Evolutionary conservation across 805 yeast species (phyloP), one percentile per base, ranked within the genome.

Genomic region (Yamadazyma sp.): DNA sequence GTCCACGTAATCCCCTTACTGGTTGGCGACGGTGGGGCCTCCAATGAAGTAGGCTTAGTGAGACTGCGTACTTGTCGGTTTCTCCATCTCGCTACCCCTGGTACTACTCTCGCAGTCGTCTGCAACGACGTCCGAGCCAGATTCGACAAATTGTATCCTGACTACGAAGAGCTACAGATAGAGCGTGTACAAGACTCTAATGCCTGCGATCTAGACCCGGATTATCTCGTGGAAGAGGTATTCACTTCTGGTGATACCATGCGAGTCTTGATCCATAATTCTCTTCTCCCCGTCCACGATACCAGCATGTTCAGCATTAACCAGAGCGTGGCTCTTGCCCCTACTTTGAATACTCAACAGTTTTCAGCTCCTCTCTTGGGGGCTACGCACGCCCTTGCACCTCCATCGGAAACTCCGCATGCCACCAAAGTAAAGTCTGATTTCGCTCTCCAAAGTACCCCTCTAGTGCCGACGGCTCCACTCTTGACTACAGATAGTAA

Each of bases 121-220:
- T 69, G 79, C 12, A 58, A 64, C 4, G 87, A 80, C 38, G 71
- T 85, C 15, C 54, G 64, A n/a, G 56, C 55, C 5, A 70, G 87
- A 42, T 82, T 78, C 52, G 55, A 64, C 22, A 79, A 77, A 52
- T 62, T 85, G 36, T 86, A 86, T 46, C 93, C 93, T 0, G 69
- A 69, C 15, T 80, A 74, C 33, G 76, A 71, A 5, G 71, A 72
- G 1, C 55, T 84, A 13, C 67, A 67, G 5, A 75, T 86, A 27
- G 60, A 71, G n/a, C 73, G 75, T 35, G 59, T 86, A 4, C 95
- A 85, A 52, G 91, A 85, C 55, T 58, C 57, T 28, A 73, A 77
- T 41, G 73, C 72, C 40, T 84, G 90, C 48, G 95, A 86, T 53
- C 61, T 86, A 40, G 95, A 86, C 56, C 90, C 90, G 0, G 95